Base-by-base conservation (phyloP, 768 basidiomycete genomes). In the Clavaria fumosa region DNA sequence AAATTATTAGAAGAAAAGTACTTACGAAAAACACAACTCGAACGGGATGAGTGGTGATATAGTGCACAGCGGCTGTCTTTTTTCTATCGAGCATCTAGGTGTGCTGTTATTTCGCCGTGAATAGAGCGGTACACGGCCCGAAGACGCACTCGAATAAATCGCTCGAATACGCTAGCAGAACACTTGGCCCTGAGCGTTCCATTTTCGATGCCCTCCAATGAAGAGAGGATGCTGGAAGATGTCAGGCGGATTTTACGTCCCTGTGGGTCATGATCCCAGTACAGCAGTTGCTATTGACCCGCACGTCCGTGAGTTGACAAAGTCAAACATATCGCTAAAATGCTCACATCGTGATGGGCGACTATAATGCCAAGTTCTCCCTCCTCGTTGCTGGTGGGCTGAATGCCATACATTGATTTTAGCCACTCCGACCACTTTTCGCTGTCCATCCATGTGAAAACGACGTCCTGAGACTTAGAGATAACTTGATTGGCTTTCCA, bases 381-480 rank as follows among this genome's bases (percentile, higher is more conserved):
- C 40, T 62, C 37, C 10, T 56, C 53, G 23, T 43, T 44, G 12
- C 48, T 44, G 5, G n/a, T n/a, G n/a, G 45, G 43, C 37, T 48
- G 61, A 47, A 89, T 61, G 20, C 78, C 78, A 58, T 96, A 97
- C 75, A 88, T 88, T 47, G 75, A 77, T 64, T 84, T 88, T 59
- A 93, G 61, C 90, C 90, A 96, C 35, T 70, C 75, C 18, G 57
- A 66, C 90, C 93, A 96, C 55, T 66, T 70, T 18, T 72, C 75
- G 2, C 63, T 70, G 50, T 99, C 86, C 72, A 95, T 89, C 78
- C 80, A 89, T 6, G 78, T 68, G 56, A 90, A 95, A 34, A 90
- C 70, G 0, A 93, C 78, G 30, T 74, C 68, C 23, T 67, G 57
- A 30, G 43, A 43, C 34, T 47, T 49, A 37, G 44, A 39, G 18